Evolutionary conservation across 2,329 filamentous ascomycete genomes (phyloP).

Genomic region (Ciborinia camelliae): DNA sequence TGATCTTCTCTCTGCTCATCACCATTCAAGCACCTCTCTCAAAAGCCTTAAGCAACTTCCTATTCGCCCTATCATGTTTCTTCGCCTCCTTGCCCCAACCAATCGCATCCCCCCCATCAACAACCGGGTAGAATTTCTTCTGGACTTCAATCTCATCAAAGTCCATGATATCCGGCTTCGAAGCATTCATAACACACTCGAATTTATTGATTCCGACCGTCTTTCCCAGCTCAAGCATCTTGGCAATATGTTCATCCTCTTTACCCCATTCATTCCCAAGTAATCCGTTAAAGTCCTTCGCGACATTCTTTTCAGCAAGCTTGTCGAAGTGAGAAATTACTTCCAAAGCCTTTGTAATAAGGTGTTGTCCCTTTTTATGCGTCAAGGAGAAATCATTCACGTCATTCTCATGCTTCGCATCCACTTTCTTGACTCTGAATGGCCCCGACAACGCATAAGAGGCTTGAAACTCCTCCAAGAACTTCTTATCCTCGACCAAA

Average conservation of each 20-base stretch:
- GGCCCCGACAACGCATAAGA: conserved; percentile 1
- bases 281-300: background rate
- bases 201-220: conserved; percentile 11
- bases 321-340: background rate
- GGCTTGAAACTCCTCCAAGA: background rate
- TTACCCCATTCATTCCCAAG: conserved; percentile 5
- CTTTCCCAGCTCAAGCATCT: conserved; percentile 10
- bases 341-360: conserved; percentile 2
- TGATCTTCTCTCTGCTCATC: no score
- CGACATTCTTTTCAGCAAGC: conserved; percentile 3
- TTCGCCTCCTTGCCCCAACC: conserved; percentile 17
- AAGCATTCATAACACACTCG: conserved; percentile 14
- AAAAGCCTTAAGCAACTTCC: conserved; percentile 8
- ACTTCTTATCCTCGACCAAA: background rate
- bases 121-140: background rate
- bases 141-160: background rate
- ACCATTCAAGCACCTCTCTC: background rate
- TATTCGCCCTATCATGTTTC: conserved; percentile 11
- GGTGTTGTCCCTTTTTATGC: background rate
- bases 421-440: background rate
- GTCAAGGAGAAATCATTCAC: background rate
- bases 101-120: background rate
- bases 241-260: background rate
- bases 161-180: background rate
- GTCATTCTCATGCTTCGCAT: background rate